phyloP scores from a whole-genome alignment of 495 filamentous ascomycete genomes.

The Neurospora africana region DNA sequence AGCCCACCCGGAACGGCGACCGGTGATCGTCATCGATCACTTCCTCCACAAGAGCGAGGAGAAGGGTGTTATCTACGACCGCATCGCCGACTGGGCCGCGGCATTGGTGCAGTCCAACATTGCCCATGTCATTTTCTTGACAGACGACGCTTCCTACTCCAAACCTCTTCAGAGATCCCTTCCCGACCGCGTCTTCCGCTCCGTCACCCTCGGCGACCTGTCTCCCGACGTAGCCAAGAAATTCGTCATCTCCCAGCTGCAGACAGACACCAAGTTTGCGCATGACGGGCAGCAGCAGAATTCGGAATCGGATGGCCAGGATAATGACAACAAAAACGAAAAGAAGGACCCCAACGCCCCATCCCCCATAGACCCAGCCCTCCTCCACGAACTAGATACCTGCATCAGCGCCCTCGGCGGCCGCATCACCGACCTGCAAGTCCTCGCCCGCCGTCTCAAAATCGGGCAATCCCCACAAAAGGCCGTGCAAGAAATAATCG shows the following conservation, averaged over 20 bases:
- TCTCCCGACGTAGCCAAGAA: conserved; percentile 75
- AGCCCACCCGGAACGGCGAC: conserved; percentile 72
- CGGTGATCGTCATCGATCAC: conserved; percentile 89
- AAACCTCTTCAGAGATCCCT: conserved; percentile 82
- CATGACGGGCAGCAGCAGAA: conserved; percentile 10
- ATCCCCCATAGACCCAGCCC: conserved; percentile 30
- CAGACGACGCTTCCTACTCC: conserved; percentile 77
- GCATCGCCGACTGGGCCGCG: conserved; percentile 86
- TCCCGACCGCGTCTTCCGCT: conserved; percentile 83
- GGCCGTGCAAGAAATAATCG: conserved; percentile 83
- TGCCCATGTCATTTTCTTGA: conserved; percentile 95
- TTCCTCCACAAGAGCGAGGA: conserved; percentile 75
- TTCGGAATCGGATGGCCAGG: neutral
- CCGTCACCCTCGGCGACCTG: conserved; percentile 75
- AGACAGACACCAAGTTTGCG: conserved; percentile 20
- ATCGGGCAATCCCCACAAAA: conserved; percentile 74
- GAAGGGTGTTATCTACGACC: conserved; percentile 70
- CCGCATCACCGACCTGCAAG: conserved; percentile 86
- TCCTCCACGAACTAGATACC: conserved; percentile 56
- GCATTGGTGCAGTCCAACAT: conserved; percentile 78
- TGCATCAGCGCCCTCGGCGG: conserved; percentile 78
- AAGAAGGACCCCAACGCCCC: conserved; percentile 8
- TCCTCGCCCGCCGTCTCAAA: conserved; percentile 81
- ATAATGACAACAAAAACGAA: neutral
- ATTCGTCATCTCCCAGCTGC: conserved; percentile 79